A percentile compares a stretch with the other conserved stretches of the same genome.
These are phyloP conservation scores for Leucogyrophana mollusca DNA, from an alignment of 768 basidiomycete species.

Conservation along the genomic window DNA sequence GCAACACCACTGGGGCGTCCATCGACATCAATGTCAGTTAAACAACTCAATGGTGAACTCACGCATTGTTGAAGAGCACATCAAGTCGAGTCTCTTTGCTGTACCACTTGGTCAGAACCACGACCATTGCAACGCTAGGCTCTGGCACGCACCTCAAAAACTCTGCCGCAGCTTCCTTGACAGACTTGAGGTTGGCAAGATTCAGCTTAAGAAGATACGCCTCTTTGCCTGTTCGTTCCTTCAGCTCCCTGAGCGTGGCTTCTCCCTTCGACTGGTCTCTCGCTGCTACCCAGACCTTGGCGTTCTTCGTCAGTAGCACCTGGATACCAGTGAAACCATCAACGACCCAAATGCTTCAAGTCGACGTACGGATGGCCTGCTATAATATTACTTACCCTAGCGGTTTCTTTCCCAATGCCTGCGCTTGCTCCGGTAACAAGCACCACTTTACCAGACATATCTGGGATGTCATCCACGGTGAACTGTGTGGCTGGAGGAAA, in stretches of 20 bases:
- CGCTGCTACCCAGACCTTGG: slow-evolving; percentile 28
- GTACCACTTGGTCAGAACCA: neutral
- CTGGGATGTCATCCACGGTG: slow-evolving; percentile 27
- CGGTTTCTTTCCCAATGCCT: slow-evolving; percentile 47
- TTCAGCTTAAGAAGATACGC: slow-evolving; percentile 38
- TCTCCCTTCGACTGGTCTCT: slow-evolving; percentile 20
- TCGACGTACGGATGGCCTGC: too few relatives aligned
- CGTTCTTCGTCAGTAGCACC: slow-evolving; percentile 25
- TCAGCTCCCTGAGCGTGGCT: slow-evolving; percentile 13
- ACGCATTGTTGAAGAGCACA: slow-evolving; percentile 31
- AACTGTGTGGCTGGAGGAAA: slow-evolving; percentile 23
- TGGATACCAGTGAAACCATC: too few relatives aligned
- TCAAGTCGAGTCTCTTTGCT: slow-evolving; percentile 21
- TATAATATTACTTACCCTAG: too few relatives aligned
- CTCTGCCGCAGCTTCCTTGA: slow-evolving; percentile 39
- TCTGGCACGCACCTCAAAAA: slow-evolving; percentile 29
- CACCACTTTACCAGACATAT: slow-evolving; percentile 31
- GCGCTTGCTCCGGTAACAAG: slow-evolving; percentile 47
- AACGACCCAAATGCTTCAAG: too few relatives aligned
- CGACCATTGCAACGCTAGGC: neutral
- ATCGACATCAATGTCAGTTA: neutral
- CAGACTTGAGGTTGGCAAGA: slow-evolving; percentile 35
- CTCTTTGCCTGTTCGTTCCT: slow-evolving; percentile 23
- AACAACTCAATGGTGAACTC: slow-evolving; percentile 2
- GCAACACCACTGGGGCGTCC: slow-evolving; percentile 29